Percentiles rank a stretch among this genome's conserved stretches.
Conservation (phyloP, 202 grass and related monocot species). For the Cymbopogon flexuosus region DNA sequence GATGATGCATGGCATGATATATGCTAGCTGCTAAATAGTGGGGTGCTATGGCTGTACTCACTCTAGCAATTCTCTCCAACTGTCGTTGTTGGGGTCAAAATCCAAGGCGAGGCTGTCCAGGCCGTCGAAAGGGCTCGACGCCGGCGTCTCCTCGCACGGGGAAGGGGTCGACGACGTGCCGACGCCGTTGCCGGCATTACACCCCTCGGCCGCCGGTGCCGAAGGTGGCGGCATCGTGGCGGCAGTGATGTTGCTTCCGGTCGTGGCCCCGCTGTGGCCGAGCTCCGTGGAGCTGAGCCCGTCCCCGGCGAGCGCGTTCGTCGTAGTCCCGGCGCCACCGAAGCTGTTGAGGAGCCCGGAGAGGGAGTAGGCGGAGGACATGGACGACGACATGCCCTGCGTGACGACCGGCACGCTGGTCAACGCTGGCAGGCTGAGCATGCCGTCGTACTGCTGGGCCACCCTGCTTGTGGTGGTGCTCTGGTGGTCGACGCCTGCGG, state of each 20-base stretch:
- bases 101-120: constrained; percentile 50
- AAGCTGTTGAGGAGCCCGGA: background rate
- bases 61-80: constrained; percentile 71
- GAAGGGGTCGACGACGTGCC: background rate
- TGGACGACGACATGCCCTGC: constrained; percentile 12
- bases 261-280: constrained; percentile 20
- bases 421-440: constrained; percentile 38
- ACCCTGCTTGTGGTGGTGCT: background rate
- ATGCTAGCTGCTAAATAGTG: background rate
- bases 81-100: constrained; percentile 45
- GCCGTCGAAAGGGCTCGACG: constrained; percentile 52
- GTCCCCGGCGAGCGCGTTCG: background rate
- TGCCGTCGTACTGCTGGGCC: constrained; percentile 36
- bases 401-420: constrained; percentile 16
- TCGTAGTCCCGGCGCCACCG: background rate
- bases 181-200: constrained; percentile 10
- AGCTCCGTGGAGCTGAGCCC: constrained; percentile 45
- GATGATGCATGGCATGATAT: background rate
- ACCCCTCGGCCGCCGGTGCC: constrained; percentile 5
- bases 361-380: constrained; percentile 12
- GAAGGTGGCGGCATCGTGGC: constrained; percentile 2
- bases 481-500: background rate
- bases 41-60: constrained; percentile 26
- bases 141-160: constrained; percentile 34
- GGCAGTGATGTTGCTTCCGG: constrained; percentile 30